Evolutionary conservation across 139 green algal genomes (phyloP).

Genomic region (Micractinium conductrix): DNA sequence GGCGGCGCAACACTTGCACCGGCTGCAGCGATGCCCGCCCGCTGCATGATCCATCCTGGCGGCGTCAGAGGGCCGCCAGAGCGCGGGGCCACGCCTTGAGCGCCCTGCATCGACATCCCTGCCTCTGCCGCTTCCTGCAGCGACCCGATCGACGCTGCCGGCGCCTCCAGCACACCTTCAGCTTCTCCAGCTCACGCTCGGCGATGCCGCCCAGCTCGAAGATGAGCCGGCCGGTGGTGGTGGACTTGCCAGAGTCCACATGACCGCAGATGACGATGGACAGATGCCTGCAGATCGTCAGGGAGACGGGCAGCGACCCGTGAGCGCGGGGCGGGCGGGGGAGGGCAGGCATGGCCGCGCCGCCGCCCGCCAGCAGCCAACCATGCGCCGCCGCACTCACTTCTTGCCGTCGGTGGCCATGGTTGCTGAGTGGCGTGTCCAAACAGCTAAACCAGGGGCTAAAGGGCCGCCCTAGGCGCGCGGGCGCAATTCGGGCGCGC

Average conservation of each 20-base stretch:
- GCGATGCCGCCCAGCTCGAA: constrained; percentile 99
- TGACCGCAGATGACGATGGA: constrained; percentile 73
- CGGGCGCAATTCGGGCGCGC: not conserved
- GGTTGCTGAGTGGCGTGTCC: not conserved
- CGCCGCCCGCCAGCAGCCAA: not conserved
- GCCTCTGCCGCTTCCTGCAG: too few species aligned
- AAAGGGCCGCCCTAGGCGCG: not conserved
- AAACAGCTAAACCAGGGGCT: not conserved
- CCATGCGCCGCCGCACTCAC: not conserved
- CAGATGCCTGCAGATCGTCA: constrained; percentile 57
- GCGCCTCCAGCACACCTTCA: constrained; percentile 48
- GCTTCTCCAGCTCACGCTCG: constrained; percentile 97
- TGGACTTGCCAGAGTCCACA: constrained; percentile 92
- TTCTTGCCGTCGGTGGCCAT: constrained; percentile 37
- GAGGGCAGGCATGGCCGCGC: too few species aligned
- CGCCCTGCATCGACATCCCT: too few species aligned
- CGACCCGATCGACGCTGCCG: not conserved
- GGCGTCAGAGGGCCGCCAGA: too few species aligned
- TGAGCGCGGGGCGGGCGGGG: too few species aligned
- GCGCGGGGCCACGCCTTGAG: too few species aligned
- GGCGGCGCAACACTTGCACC: not conserved
- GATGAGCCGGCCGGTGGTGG: constrained; percentile 95
- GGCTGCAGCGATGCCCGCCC: too few species aligned
- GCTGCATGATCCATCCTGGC: too few species aligned
- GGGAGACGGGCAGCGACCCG: too few species aligned